Evolutionary conservation across 108 stramenopile genomes (phyloP).

Genomic region (Skeletonema potamos): DNA sequence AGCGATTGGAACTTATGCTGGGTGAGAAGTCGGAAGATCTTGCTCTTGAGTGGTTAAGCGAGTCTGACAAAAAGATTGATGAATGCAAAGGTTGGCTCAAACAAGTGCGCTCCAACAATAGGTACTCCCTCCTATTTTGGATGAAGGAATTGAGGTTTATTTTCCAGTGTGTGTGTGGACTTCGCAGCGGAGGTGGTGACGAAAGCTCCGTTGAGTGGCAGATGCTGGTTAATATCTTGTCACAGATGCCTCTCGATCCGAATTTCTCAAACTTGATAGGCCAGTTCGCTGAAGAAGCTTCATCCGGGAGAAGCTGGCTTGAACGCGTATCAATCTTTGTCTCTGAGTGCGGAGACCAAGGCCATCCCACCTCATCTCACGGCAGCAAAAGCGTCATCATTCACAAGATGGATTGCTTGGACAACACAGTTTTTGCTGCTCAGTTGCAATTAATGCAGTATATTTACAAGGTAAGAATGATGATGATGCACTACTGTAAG

Average conservation of each 20-base stretch:
- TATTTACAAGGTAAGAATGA: conserved; percentile 26
- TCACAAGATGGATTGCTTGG: conserved; percentile 18
- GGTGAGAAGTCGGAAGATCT: neutral
- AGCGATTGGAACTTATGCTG: neutral
- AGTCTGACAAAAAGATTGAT: neutral
- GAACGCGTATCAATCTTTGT: conserved; percentile 20
- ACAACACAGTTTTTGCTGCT: neutral
- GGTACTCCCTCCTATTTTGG: conserved; percentile 14
- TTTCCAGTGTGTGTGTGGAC: neutral
- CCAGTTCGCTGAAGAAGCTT: neutral
- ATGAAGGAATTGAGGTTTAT: conserved; percentile 13
- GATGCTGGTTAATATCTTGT: neutral
- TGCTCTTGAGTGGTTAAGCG: neutral
- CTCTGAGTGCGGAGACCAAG: conserved; percentile 4
- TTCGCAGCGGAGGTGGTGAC: neutral
- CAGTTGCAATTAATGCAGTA: conserved; percentile 12
- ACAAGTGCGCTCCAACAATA: conserved; percentile 3
- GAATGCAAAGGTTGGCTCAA: conserved; percentile 16
- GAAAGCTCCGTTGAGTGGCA: neutral
- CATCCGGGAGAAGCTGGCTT: conserved; percentile 20
- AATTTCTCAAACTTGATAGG: conserved; percentile 7
- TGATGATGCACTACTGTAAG: neutral
- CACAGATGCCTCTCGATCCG: neutral
- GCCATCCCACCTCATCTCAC: neutral
- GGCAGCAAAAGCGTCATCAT: conserved; percentile 11